These are phyloP conservation scores for Scheffersomyces coipomensis DNA, from an alignment of 805 yeast genomes.

Conservation along the genomic window DNA sequence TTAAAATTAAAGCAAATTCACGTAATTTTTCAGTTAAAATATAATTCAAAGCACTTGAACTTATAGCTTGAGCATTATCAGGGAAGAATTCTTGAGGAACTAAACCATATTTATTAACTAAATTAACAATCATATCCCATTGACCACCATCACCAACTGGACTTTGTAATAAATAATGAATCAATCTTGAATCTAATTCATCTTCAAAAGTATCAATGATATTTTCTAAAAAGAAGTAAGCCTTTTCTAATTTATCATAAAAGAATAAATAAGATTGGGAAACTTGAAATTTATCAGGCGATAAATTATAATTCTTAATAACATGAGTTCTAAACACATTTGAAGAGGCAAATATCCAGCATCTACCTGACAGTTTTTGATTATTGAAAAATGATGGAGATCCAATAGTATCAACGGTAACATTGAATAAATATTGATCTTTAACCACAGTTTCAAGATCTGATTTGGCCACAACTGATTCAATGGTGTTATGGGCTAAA, in stretches of 20 bases:
- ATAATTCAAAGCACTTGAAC: conserved; percentile 56
- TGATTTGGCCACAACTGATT: conserved; percentile 39
- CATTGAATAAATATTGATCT: conserved; percentile 35
- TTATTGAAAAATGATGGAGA: conserved; percentile 41
- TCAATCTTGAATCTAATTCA: conserved; percentile 66
- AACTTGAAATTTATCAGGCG: conserved; percentile 56
- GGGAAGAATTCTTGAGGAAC: conserved; percentile 76
- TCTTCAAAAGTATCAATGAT: conserved; percentile 66
- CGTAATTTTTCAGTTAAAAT: conserved; percentile 68
- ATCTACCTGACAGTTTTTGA: conserved; percentile 76
- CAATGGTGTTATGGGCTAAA: conserved; percentile 47
- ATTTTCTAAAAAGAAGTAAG: conserved; percentile 77
- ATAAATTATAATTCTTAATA: conserved; percentile 58
- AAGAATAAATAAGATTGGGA: conserved; percentile 80
- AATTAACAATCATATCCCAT: conserved; percentile 76
- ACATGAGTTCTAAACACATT: conserved; percentile 67
- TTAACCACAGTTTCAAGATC: conserved; percentile 14
- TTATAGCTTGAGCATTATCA: conserved; percentile 58
- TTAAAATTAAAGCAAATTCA: conserved; percentile 71
- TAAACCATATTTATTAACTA: conserved; percentile 76
- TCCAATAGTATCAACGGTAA: conserved; percentile 34
- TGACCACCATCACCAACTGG: conserved; percentile 88
- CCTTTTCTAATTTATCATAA: conserved; percentile 83
- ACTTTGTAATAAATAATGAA: conserved; percentile 60
- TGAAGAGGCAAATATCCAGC: conserved; percentile 87